These are phyloP conservation scores for Cystobasidium tubakii DNA, from an alignment of 768 basidiomycete species.

Conservation along the genomic window DNA sequence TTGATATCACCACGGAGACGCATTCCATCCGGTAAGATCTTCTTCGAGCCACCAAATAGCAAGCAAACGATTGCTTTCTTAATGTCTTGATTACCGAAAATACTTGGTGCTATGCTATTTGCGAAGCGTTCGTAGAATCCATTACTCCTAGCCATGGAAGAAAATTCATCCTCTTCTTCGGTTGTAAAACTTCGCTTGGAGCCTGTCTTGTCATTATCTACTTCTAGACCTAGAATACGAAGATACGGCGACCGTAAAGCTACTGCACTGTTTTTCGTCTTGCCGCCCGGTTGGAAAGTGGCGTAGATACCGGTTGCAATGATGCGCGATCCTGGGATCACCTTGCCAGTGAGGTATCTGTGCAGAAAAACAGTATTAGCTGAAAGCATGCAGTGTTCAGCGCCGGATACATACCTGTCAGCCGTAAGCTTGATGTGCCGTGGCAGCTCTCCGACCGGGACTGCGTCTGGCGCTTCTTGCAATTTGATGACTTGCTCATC, in stretches of 20 bases:
- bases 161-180: constrained; percentile 94
- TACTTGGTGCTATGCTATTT: constrained; percentile 89
- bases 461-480: constrained; percentile 99
- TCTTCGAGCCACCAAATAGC: constrained; percentile 96
- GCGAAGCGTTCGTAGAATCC: constrained; percentile 87
- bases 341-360: constrained; percentile 75
- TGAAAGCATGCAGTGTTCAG: neutral
- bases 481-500: constrained; percentile 95
- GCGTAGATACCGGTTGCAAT: constrained; percentile 95
- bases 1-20: constrained; percentile 95
- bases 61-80: constrained; percentile 95
- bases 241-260: constrained; percentile 92
- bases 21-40: constrained; percentile 94
- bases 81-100: constrained; percentile 91
- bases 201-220: constrained; percentile 70
- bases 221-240: constrained; percentile 82
- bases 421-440: constrained; percentile 87
- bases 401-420: constrained; percentile 56
- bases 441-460: constrained; percentile 95
- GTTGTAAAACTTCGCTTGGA: constrained; percentile 65
- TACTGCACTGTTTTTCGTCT: constrained; percentile 65
- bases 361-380: neutral
- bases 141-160: constrained; percentile 71
- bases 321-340: constrained; percentile 91
- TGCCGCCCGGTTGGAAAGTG: constrained; percentile 71